Base-by-base conservation (phyloP, 345 rosid genomes). In the Erucastrum elatum region DNA sequence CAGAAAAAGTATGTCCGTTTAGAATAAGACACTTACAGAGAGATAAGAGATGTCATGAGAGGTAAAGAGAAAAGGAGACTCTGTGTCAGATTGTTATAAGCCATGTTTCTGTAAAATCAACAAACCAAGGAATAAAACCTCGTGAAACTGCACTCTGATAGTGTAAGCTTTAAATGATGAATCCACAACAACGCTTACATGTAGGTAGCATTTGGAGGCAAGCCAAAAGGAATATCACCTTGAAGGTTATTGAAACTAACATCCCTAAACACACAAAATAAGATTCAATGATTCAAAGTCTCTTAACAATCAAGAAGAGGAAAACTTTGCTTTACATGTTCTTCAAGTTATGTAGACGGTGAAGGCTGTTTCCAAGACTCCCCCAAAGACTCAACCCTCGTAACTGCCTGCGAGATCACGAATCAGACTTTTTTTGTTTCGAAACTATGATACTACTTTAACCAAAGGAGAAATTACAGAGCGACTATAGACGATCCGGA, bases 121-220 rank as follows among this genome's bases (percentile, higher is more conserved):
- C 7, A 74, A 81, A 68, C 56, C 61, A 31, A 31, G 4, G 16
- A 44, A 15, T n/a, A 30, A 53, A 62, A 72, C 59, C 5, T 46
- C 2, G 29, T 37, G 60, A 82, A n/a, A 10, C 6, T 37, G 2
- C 67, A 30, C 66, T 41, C 51, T 4, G 6, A 2, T n/a, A 4
- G 49, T 46, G 51, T 62, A 62, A 30, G 61, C 37, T 30, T 60
- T n/a, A 17, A 65, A 66, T 12, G 33, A 70, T 58, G 35, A 80
- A 51, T 16, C 9, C 10, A 66, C n/a, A 74, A 25, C n/a, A n/a
- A 68, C 61, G 76, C 97, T 84, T 85, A 94, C 99, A 95, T 60
- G 66, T 87, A 90, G 70, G 96, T 88, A 72, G 81, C 90, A 77
- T 91, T 91, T 41, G 94, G 90, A 15, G 98, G 98, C 71, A 94